Evolutionary conservation across 305 asterid species (phyloP), one percentile per base, ranked within the genome.

Genomic region (Fraxinus baroniana): DNA sequence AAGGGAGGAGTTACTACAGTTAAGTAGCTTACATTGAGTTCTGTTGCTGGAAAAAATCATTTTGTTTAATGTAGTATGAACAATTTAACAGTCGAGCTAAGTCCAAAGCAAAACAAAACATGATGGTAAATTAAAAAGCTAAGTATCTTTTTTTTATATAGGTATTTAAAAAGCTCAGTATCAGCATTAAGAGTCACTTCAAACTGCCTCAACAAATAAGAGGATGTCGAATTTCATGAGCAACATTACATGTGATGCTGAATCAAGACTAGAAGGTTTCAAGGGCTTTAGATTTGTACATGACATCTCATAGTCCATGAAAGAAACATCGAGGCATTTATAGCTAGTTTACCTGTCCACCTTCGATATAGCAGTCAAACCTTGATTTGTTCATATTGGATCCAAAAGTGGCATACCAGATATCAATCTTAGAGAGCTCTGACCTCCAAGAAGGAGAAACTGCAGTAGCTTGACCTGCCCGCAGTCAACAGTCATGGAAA

Each of bases 361-460:
- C 98, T 87, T 89, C 91, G 83, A 95, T 91, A 87, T 95, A 95
- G 89, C 99, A 94, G 44, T 70, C 84, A 78, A 95, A 90, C 87
- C 99, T 90, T 52, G 97, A 82, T 60, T 73, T 68, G 79, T 83
- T 83, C 96, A 94, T 94, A 87, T 94, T 95, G 84, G 98, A 95
- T 85, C 99, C 99, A 83, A 28, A 95, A 46, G 94, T 30, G 55
- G 99, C 99, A 89, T 94, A 95, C 98, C 98, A 95, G 78, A 94
- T 26, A 70, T 90, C 74, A 80, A 89, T 86, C 86, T 90, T 89
- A 13, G 93, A 89, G 84, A 92, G 93, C 84, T 92, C 97, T 71
- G 89, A 85, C 86, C 98, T 90, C 98, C 97, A 95, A 72, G 88
- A 77, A 78, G 87, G 88, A 81, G 84, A 57, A 83, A 81, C 79